Base-by-base conservation (phyloP, 2,329 filamentous ascomycete genomes). In the Fulvia fulva region DNA sequence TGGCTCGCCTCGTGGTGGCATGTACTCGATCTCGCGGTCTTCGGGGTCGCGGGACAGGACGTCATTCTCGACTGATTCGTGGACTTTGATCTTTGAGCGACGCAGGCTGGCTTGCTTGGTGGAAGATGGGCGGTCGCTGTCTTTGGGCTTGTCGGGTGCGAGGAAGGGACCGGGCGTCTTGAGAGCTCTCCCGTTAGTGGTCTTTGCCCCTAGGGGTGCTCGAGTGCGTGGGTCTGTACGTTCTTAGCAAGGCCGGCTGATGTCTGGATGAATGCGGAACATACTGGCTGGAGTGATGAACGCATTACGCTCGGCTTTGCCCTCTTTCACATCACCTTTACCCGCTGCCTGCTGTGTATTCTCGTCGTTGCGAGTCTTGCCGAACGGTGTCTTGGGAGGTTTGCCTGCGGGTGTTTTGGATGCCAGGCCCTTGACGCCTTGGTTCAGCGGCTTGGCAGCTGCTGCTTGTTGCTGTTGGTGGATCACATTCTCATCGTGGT, bases 151-250 rank as follows among this genome's bases (percentile, higher is more conserved):
- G 19, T 60, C 84, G 50, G 81, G 80, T 43, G 81, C 67, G 86
- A 87, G 30, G 83, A 86, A 21, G 16, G 58, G 58, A 12, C 60
- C 65, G n/a, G 28, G 83, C 3, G 86, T 87, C 63, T 88, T 86
- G 64, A 86, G 82, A 51, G 80, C 83, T 78, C 96, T 97, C 55
- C 90, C 91, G 74, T 99, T 99, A 53, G 94, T 97, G 1, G 93
- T 97, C 76, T 99, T 99, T 80, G 90, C 88, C 32, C 93, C 93
- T 50, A 99, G 78, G 12, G 91, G 89, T 37, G 92, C 91, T 68
- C 93, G 86, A 59, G 80, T 87, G 59, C 86, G 85, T 52, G 87
- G 82, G 56, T 81, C 85, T 87, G 61, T 37, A 51, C 55, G 51
- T 54, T 50, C 7, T 54, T 21, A 23, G 55, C 34, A 32, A 32